Conservation (phyloP, 2,329 filamentous ascomycete genomes). For the Uncinocarpus reesii region DNA sequence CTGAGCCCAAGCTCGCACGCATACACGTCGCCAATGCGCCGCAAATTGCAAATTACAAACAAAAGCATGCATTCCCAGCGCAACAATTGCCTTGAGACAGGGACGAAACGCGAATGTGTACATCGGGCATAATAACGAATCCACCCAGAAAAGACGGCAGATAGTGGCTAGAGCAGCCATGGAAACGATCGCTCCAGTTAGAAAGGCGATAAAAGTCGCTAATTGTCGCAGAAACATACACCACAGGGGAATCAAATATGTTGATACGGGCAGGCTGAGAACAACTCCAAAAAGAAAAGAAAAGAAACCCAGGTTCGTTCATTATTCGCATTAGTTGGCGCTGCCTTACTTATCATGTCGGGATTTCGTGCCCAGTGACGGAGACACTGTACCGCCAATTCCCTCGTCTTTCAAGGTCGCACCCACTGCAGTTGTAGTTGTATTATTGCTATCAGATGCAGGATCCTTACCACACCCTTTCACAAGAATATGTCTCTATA, state of each 20-base stretch:
- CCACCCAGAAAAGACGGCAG: not conserved
- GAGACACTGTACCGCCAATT: not conserved
- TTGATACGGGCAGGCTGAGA: not conserved
- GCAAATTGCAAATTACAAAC: not conserved
- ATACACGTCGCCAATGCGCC: slow-evolving; percentile 4
- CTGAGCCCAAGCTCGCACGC: not conserved
- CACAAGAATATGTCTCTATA: slow-evolving; percentile 52
- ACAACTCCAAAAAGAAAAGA: not conserved
- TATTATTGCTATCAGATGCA: slow-evolving; percentile 5
- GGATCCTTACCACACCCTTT: slow-evolving; percentile 49
- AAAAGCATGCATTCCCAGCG: slow-evolving; percentile 1
- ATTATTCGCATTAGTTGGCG: not conserved
- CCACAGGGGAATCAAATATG: slow-evolving; percentile 3
- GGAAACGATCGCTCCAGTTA: not conserved
- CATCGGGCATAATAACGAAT: not conserved
- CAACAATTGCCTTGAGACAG: slow-evolving; percentile 4
- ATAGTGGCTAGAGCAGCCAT: not conserved
- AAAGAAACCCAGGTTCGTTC: too few relatives aligned
- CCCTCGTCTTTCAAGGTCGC: not conserved
- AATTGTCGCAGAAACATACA: not conserved
- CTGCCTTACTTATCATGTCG: slow-evolving; percentile 1
- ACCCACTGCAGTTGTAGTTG: not conserved
- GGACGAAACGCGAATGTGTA: not conserved
- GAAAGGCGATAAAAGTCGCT: not conserved
- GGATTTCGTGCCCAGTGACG: not conserved